phyloP scores from a whole-genome alignment of 345 rosid genomes.

The Bruguiera gymnorhiza region DNA sequence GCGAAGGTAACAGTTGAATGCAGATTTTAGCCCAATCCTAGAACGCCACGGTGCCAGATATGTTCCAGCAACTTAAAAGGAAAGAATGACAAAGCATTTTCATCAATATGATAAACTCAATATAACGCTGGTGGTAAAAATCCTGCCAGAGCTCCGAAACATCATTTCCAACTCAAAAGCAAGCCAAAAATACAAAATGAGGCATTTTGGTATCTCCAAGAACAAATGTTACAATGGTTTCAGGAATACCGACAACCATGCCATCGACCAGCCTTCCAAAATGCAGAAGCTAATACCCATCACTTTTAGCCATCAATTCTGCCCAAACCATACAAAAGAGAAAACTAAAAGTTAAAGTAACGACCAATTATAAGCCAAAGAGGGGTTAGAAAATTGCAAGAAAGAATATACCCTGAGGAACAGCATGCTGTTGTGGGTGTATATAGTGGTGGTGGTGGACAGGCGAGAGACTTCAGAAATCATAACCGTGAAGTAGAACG shows the following conservation, averaged over 20 bases:
- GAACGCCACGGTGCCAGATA: too few relatives aligned
- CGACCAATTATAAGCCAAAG: not conserved
- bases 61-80: too few relatives aligned
- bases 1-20: too few relatives aligned
- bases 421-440: not conserved
- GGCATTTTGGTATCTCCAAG: not conserved
- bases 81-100: too few relatives aligned
- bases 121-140: too few relatives aligned
- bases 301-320: conserved; percentile 10
- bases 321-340: not conserved
- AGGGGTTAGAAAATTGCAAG: not conserved
- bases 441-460: not conserved
- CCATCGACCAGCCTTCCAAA: conserved; percentile 1
- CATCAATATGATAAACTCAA: too few relatives aligned
- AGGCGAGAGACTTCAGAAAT: not conserved
- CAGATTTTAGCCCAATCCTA: too few relatives aligned
- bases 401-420: not conserved
- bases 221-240: conserved; percentile 6
- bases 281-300: conserved; percentile 13
- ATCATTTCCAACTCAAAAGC: conserved; percentile 2
- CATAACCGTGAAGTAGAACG: too few relatives aligned
- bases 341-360: not conserved
- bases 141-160: too few relatives aligned
- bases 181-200: not conserved
- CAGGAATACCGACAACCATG: not conserved